These are phyloP conservation scores for Platismatia glauca DNA, from an alignment of 495 filamentous ascomycete genomes.

Conservation along the genomic window DNA sequence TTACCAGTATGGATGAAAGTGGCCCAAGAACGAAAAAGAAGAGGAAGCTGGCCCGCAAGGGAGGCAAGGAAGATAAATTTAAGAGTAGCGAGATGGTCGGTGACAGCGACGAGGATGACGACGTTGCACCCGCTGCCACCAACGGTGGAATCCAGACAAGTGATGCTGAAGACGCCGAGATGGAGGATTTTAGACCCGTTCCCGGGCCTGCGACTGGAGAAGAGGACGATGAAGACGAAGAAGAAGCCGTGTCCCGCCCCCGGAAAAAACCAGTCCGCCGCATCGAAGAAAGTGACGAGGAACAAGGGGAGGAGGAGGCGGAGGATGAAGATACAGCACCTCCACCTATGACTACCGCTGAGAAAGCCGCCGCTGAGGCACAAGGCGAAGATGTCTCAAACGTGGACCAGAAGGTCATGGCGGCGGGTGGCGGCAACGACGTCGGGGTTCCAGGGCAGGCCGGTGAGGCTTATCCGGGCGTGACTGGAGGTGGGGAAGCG, in stretches of 20 bases:
- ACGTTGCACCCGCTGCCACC: slow-evolving; percentile 26
- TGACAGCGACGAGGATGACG: slow-evolving; percentile 58
- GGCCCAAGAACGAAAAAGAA: slow-evolving; percentile 43
- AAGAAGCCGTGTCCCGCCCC: slow-evolving; percentile 7
- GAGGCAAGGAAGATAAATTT: slow-evolving; percentile 46
- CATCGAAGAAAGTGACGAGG: slow-evolving; percentile 15
- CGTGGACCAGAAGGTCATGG: slow-evolving; percentile 19
- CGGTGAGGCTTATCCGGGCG: slow-evolving; percentile 6
- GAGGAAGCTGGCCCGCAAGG: slow-evolving; percentile 49
- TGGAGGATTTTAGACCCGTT: slow-evolving; percentile 6
- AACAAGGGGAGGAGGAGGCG: slow-evolving; percentile 11
- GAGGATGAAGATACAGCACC: slow-evolving; percentile 7
- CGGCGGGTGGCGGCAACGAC: slow-evolving; percentile 23
- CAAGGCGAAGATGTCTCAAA: slow-evolving; percentile 15
- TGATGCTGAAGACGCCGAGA: slow-evolving; percentile 16
- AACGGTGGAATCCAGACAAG: slow-evolving; percentile 31
- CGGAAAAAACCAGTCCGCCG: slow-evolving; percentile 11
- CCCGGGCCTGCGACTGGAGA: background rate
- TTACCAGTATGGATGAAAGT: slow-evolving; percentile 19
- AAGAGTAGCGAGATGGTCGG: slow-evolving; percentile 76
- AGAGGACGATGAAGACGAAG: slow-evolving; percentile 14
- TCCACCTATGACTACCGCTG: slow-evolving; percentile 5
- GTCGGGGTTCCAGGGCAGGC: slow-evolving; percentile 14
- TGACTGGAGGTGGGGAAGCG: background rate
- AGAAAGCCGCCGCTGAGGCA: slow-evolving; percentile 9